A percentile compares a stretch with the other conserved stretches of the same genome.
These are phyloP conservation scores for Debaryomyces prosopidis DNA, from an alignment of 805 yeast species.

Conservation along the genomic window DNA sequence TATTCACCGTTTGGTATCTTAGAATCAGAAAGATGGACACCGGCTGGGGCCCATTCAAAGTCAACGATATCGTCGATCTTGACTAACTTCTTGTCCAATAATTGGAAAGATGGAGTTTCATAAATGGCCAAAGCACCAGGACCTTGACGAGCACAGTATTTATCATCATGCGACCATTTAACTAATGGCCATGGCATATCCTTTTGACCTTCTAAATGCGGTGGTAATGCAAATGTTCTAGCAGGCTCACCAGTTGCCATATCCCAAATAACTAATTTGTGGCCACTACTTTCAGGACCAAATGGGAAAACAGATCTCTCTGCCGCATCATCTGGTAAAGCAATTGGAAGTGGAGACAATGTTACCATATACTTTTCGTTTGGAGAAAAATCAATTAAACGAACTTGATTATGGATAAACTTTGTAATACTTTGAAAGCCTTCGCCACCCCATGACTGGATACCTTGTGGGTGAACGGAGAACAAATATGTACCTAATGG, in stretches of 20 bases:
- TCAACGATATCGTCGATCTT: conserved; percentile 84
- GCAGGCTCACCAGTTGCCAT: conserved; percentile 77
- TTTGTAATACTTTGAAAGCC: conserved; percentile 70
- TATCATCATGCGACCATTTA: conserved; percentile 93
- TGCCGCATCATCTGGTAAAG: conserved; percentile 60
- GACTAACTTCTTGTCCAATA: conserved; percentile 82
- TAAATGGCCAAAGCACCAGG: conserved; percentile 91
- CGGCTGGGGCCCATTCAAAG: conserved; percentile 94
- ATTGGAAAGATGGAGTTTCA: conserved; percentile 74
- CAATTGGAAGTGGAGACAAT: conserved; percentile 81
- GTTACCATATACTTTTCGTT: conserved; percentile 88
- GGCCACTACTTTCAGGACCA: conserved; percentile 85
- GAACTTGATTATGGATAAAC: conserved; percentile 85
- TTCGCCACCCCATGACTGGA: conserved; percentile 94
- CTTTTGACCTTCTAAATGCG: conserved; percentile 63
- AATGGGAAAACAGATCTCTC: conserved; percentile 76
- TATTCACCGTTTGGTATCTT: conserved; percentile 57
- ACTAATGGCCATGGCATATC: conserved; percentile 93
- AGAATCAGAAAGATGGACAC: conserved; percentile 63
- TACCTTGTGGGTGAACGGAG: conserved; percentile 91
- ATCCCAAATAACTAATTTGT: conserved; percentile 93
- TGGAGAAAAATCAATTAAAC: conserved; percentile 90
- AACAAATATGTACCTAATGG: conserved; percentile 89
- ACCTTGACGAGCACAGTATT: conserved; percentile 91
- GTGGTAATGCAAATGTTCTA: conserved; percentile 89